phyloP scores from a whole-genome alignment of 1,139 yeast species.

The Candida tetrigidarum region DNA sequence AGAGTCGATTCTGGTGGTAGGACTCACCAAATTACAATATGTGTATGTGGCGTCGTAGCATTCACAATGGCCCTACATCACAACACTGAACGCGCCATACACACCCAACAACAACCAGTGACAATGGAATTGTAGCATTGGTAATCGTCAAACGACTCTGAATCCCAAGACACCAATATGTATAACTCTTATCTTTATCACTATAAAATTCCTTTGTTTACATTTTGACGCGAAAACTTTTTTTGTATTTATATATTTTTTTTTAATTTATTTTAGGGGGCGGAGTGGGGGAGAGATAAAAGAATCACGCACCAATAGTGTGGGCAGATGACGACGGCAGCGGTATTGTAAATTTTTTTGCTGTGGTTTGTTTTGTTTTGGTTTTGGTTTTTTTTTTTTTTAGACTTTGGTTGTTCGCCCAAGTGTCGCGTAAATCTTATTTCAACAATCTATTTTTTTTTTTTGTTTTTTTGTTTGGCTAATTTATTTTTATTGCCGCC shows the following conservation, averaged over 20 bases:
- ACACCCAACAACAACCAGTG: too few relatives aligned
- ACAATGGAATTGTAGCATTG: too few relatives aligned
- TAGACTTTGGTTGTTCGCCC: background rate
- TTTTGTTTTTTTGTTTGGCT: background rate
- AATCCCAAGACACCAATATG: background rate
- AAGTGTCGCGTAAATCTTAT: background rate
- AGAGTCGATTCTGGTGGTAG: slow-evolving; percentile 8
- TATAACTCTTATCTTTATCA: background rate
- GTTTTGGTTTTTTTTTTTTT: background rate
- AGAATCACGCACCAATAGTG: too few relatives aligned
- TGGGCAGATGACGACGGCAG: too few relatives aligned
- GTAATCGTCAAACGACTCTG: too few relatives aligned
- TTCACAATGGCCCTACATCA: too few relatives aligned
- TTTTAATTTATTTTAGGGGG: background rate
- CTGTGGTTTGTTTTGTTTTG: too few relatives aligned
- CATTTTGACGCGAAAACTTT: slow-evolving; percentile 2
- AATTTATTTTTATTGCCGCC: background rate
- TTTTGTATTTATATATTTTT: background rate
- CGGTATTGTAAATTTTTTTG: too few relatives aligned
- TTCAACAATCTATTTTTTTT: background rate
- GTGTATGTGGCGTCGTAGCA: too few relatives aligned
- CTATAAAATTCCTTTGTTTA: background rate
- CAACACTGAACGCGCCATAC: too few relatives aligned
- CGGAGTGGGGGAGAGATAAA: background rate
- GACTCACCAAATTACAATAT: too few relatives aligned